Percentiles rank a stretch among this genome's conserved stretches.
These are phyloP conservation scores for Macrolepiota albuminosa DNA, from an alignment of 768 basidiomycete genomes.

Conservation along the genomic window DNA sequence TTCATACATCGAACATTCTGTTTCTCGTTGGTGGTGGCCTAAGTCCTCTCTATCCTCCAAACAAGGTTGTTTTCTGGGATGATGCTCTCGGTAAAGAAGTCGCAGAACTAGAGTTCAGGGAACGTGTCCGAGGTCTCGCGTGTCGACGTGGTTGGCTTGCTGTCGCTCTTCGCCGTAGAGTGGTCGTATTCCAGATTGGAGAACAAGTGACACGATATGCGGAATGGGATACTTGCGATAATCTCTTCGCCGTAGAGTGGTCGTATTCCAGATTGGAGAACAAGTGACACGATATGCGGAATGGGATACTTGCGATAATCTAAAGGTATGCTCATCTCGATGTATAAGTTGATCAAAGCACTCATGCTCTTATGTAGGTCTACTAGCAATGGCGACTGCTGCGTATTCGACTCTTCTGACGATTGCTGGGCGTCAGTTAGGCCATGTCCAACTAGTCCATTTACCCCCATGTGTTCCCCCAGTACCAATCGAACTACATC, in stretches of 20 bases:
- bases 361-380: conserved; percentile 35
- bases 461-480: conserved; percentile 75
- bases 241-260: conserved; percentile 73
- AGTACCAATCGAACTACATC: conserved; percentile 49
- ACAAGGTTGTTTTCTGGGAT: conserved; percentile 91
- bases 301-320: conserved; percentile 89
- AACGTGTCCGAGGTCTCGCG: conserved; percentile 73
- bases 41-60: conserved; percentile 85
- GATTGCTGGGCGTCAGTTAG: conserved; percentile 80
- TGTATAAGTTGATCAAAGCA: background rate
- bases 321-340: conserved; percentile 42
- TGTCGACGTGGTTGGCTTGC: conserved; percentile 83
- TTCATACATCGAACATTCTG: conserved; percentile 77
- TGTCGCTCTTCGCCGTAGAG: conserved; percentile 73
- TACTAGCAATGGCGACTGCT: conserved; percentile 77
- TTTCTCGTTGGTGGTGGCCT: conserved; percentile 86
- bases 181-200: conserved; percentile 72
- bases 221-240: conserved; percentile 88
- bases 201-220: conserved; percentile 56
- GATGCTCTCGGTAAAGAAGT: conserved; percentile 72
- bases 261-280: conserved; percentile 68
- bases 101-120: conserved; percentile 86
- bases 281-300: conserved; percentile 61
- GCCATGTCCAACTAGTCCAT: conserved; percentile 85
- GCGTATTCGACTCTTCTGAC: conserved; percentile 77